phyloP scores from a whole-genome alignment of 306 rosid species.

The Morella rubra region DNA sequence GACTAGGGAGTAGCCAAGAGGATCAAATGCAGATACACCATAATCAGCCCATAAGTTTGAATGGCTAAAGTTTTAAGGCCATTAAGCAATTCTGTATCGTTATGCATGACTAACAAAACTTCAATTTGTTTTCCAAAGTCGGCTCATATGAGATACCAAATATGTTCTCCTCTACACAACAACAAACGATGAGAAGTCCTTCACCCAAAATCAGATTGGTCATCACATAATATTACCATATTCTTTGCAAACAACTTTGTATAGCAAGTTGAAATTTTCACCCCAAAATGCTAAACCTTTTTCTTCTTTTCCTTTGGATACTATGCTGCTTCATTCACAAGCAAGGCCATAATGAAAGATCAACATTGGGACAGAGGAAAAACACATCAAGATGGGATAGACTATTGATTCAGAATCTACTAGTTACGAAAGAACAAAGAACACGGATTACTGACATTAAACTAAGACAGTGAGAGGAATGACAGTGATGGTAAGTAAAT shows the following conservation, averaged over 20 bases:
- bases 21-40: too few species aligned
- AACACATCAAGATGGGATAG: background rate
- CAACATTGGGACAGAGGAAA: background rate
- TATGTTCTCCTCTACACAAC: background rate
- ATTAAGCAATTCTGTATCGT: background rate
- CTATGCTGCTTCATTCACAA: background rate
- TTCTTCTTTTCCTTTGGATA: background rate
- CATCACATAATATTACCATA: background rate
- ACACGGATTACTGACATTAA: background rate
- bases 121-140: background rate
- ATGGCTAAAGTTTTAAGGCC: background rate
- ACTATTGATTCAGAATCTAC: background rate
- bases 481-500: background rate
- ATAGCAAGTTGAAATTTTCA: background rate
- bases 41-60: background rate
- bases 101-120: background rate
- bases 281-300: background rate
- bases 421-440: background rate
- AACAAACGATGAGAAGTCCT: background rate
- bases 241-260: background rate
- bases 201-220: background rate
- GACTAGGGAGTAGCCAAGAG: background rate
- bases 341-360: background rate
- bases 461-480: constrained; percentile 12
- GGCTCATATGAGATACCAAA: background rate